Conservation (phyloP, 495 filamentous ascomycete species). For the Ramalina peruviana region DNA sequence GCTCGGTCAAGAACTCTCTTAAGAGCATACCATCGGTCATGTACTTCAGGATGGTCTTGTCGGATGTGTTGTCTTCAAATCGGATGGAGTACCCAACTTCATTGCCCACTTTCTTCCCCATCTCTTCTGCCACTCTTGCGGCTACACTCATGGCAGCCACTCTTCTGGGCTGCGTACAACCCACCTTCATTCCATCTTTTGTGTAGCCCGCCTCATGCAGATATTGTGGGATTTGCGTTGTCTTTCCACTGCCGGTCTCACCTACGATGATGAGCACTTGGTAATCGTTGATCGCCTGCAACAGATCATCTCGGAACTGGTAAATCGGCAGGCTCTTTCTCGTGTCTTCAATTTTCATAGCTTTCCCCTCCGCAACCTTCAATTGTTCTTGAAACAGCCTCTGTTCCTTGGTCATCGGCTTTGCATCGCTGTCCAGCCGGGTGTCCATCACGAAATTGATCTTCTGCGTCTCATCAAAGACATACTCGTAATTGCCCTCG, state of each 20-base stretch:
- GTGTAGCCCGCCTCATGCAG: constrained; percentile 86
- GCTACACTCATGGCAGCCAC: constrained; percentile 92
- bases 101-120: constrained; percentile 79
- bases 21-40: constrained; percentile 98
- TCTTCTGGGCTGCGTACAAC: constrained; percentile 56
- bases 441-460: constrained; percentile 78
- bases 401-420: constrained; percentile 65
- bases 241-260: constrained; percentile 85
- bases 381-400: constrained; percentile 62
- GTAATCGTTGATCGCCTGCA: constrained; percentile 63
- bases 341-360: constrained; percentile 75
- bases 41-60: constrained; percentile 90
- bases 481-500: constrained; percentile 83
- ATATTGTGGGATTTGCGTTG: constrained; percentile 79
- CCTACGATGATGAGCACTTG: constrained; percentile 77
- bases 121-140: constrained; percentile 80
- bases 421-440: constrained; percentile 49
- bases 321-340: constrained; percentile 86
- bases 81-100: constrained; percentile 94
- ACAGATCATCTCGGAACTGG: constrained; percentile 57
- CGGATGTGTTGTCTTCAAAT: constrained; percentile 86
- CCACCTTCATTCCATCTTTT: constrained; percentile 45
- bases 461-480: constrained; percentile 78
- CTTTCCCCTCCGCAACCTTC: constrained; percentile 75
- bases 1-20: constrained; percentile 82